Evolutionary conservation across 768 basidiomycete species (phyloP), one percentile per base, ranked within the genome.

Genomic region (Naganishia kalamii): DNA sequence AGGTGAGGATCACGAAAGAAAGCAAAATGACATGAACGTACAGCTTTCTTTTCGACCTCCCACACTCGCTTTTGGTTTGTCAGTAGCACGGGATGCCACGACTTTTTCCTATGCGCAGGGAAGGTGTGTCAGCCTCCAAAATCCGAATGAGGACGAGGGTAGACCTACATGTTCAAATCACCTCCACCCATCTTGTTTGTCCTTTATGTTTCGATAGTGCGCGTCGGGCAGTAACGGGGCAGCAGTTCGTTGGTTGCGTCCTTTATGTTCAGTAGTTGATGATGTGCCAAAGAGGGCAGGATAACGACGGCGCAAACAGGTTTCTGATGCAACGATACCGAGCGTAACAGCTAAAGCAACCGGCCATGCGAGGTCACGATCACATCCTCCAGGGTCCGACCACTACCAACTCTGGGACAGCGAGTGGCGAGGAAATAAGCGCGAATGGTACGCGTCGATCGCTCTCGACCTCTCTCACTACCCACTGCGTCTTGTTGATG

Each of bases 51-150:
- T 80, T 99, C 96, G 79, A 94, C 89, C 63, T 97, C 84, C 94
- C 96, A 98, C 73, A 98, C 96, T 85, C 89, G 86, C 86, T 94
- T 91, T 87, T 97, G 94, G 81, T 94, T 94, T 78, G 91, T 92
- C 79, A 96, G 80, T 80, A 94, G 89, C 83, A 92, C 87, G 84
- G 93, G 93, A 78, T 97, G 93, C 93, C 93, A 97, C 69, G 90
- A 92, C 84, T 96, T 79, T 62, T 77, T 76, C 73, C 69, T 71
- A 32, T 44, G 30, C n/a, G 27, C 30, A 40, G 46, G 35, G 11
- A 30, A 32, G 43, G 61, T n/a, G n/a, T n/a, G 49, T 40, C 60
- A 69, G 65, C 65, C 21, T 11, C 19, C 11, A 13, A 61, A 23
- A 25, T 13, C 44, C 27, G 32, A 2, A 3, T 32, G 30, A 3